These are phyloP conservation scores for Garcia nutans DNA, from an alignment of 345 rosid genomes.

Conservation along the genomic window DNA sequence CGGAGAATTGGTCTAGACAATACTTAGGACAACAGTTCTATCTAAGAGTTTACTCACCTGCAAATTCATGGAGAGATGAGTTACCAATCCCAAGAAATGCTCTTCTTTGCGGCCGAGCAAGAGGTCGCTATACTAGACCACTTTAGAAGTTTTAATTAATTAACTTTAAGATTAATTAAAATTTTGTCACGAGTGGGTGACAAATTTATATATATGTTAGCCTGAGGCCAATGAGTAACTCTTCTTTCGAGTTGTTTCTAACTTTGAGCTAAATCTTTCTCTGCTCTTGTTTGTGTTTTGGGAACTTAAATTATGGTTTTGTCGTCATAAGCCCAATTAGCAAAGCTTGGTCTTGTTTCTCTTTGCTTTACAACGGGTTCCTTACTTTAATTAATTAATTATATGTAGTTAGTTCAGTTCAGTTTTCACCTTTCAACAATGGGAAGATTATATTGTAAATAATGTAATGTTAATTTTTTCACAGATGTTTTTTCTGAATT, in stretches of 20 bases:
- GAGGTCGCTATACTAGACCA: constrained; percentile 76
- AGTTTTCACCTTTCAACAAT: no score
- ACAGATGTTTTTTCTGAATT: no score
- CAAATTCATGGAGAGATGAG: constrained; percentile 65
- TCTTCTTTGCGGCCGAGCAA: constrained; percentile 58
- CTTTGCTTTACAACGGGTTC: no score
- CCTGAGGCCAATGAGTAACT: background rate
- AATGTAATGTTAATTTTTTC: no score
- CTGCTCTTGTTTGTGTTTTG: background rate
- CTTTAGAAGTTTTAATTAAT: constrained; percentile 17
- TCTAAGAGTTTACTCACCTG: constrained; percentile 46
- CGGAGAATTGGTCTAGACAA: constrained; percentile 64
- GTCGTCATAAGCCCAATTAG: background rate
- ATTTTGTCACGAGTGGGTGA: constrained; percentile 63
- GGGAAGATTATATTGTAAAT: no score
- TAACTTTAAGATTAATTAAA: background rate
- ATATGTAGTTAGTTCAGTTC: no score
- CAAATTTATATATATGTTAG: constrained; percentile 3
- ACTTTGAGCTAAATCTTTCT: no score
- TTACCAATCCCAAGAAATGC: constrained; percentile 56
- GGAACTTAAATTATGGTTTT: background rate
- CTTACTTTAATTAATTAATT: no score
- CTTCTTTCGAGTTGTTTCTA: constrained; percentile 6
- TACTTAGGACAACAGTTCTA: constrained; percentile 70
- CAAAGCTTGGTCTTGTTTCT: no score